Conservation (phyloP, 306 rosid species). For the Alnus glutinosa region DNA sequence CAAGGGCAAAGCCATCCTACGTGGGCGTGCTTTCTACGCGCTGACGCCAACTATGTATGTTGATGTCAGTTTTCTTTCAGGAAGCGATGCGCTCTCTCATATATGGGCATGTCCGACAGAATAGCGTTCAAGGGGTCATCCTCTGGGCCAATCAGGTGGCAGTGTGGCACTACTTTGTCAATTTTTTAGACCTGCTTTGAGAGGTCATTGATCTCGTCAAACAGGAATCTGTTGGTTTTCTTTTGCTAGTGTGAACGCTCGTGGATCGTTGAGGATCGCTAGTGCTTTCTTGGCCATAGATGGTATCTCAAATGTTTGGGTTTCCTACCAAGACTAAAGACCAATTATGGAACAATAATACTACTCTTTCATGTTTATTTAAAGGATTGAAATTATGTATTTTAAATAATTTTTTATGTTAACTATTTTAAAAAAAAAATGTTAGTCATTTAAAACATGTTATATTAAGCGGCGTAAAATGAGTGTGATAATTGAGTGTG, state of each 20-base stretch:
- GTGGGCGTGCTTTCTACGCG: slow-evolving; percentile 29
- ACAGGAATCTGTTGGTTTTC: not conserved
- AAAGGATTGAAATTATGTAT: too few relatives aligned
- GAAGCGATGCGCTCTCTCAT: not conserved
- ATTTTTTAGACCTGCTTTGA: not conserved
- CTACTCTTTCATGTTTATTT: too few relatives aligned
- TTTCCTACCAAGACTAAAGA: not conserved
- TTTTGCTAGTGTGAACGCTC: slow-evolving; percentile 30
- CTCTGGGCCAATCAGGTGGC: slow-evolving; percentile 21
- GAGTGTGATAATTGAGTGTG: too few relatives aligned
- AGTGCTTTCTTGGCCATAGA: not conserved
- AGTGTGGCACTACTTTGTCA: slow-evolving; percentile 23
- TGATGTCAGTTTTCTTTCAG: not conserved
- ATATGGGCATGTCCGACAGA: slow-evolving; percentile 45
- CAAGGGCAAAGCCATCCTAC: slow-evolving; percentile 14
- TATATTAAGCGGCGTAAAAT: too few relatives aligned
- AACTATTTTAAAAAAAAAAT: too few relatives aligned
- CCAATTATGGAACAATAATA: too few relatives aligned
- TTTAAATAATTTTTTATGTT: too few relatives aligned
- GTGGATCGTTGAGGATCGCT: slow-evolving; percentile 18
- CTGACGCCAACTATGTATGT: slow-evolving; percentile 5
- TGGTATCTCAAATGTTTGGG: not conserved
- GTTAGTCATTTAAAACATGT: too few relatives aligned
- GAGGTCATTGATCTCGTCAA: not conserved
- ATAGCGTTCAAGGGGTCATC: slow-evolving; percentile 27